phyloP scores from a whole-genome alignment of 257 asterid species.

The Fraxinus quadrangulata region DNA sequence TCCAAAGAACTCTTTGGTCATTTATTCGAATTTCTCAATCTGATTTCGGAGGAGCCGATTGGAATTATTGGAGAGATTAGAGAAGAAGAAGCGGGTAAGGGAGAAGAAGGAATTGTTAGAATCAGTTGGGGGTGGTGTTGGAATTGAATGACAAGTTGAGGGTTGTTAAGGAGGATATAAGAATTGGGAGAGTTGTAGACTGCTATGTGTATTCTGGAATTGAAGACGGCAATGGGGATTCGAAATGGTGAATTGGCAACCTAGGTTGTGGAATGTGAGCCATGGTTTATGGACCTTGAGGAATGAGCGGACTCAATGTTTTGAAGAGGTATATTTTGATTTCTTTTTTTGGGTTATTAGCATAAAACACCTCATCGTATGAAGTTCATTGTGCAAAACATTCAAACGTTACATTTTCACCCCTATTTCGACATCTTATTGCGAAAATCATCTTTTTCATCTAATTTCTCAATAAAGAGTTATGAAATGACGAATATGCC shows the following conservation, averaged over 20 bases:
- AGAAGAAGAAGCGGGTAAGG: conserved; percentile 62
- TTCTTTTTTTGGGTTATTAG: neutral
- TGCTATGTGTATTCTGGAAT: conserved; percentile 56
- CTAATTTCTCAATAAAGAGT: too few species aligned
- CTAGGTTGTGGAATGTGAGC: conserved; percentile 48
- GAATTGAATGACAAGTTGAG: conserved; percentile 49
- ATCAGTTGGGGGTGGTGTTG: conserved; percentile 54
- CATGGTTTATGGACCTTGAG: conserved; percentile 57
- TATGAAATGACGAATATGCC: too few species aligned
- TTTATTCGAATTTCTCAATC: conserved; percentile 43
- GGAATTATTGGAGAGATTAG: conserved; percentile 52
- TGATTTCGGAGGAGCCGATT: conserved; percentile 62
- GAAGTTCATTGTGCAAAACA: too few species aligned
- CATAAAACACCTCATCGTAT: too few species aligned
- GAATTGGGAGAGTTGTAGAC: conserved; percentile 64
- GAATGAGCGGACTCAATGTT: conserved; percentile 72
- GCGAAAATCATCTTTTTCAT: too few species aligned
- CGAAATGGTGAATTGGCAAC: conserved; percentile 36
- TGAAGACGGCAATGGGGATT: conserved; percentile 65
- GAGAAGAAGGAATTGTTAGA: conserved; percentile 70
- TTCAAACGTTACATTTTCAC: too few species aligned
- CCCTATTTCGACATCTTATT: too few species aligned
- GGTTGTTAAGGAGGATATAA: conserved; percentile 51
- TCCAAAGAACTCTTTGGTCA: conserved; percentile 54
- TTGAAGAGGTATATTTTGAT: conserved; percentile 60